These are phyloP conservation scores for Naganishia friedmannii DNA, from an alignment of 768 basidiomycete species.

Conservation along the genomic window DNA sequence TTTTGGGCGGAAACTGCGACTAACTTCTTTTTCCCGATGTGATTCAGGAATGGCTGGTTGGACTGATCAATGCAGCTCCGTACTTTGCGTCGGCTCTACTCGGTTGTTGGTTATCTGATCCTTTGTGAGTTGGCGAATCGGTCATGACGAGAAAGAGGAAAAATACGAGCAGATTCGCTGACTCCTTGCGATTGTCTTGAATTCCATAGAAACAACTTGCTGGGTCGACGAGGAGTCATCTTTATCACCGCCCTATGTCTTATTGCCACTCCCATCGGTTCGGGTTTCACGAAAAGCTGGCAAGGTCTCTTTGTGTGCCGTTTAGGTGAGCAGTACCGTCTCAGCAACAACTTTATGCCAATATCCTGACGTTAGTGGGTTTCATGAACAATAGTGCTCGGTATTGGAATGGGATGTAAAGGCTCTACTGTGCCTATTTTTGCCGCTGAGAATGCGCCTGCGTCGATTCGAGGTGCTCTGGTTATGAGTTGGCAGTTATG, in stretches of 20 bases:
- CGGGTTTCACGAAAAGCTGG: constrained; percentile 45
- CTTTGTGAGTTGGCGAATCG: not conserved
- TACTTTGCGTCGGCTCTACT: constrained; percentile 32
- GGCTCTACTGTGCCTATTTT: constrained; percentile 61
- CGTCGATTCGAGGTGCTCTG: constrained; percentile 78
- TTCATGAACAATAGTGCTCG: not conserved
- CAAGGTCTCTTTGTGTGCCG: constrained; percentile 15
- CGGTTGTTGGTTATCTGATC: constrained; percentile 21
- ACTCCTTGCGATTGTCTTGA: not conserved
- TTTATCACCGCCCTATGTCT: constrained; percentile 57
- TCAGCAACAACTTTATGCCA: not conserved
- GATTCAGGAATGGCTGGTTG: constrained; percentile 42
- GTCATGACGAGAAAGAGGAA: too few relatives aligned
- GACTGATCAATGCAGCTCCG: constrained; percentile 41
- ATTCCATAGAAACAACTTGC: constrained; percentile 55
- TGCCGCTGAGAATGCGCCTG: constrained; percentile 73
- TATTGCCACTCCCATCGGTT: constrained; percentile 51
- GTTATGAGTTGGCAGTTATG: constrained; percentile 78
- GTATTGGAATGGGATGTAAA: constrained; percentile 39
- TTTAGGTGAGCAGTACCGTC: not conserved
- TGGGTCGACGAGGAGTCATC: constrained; percentile 62
- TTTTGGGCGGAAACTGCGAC: constrained; percentile 29
- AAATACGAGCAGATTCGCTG: not conserved
- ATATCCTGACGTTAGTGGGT: not conserved
- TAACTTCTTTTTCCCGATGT: constrained; percentile 7